Percentiles rank a stretch among this genome's conserved stretches.
phyloP scores from a whole-genome alignment of 345 rosid species.

The Zanthoxylum bungeanum region DNA sequence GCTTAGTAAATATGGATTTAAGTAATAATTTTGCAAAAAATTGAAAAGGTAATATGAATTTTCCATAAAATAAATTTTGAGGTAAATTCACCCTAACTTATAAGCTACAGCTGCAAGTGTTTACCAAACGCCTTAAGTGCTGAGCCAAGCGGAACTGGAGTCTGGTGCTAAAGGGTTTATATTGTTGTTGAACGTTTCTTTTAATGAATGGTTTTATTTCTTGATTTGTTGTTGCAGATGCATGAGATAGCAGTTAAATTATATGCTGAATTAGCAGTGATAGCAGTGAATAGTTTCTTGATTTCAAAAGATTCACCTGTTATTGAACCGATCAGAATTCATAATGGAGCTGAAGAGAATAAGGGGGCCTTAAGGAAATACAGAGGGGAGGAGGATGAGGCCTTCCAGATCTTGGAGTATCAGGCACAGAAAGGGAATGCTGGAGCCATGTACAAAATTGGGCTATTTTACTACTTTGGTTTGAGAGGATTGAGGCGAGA shows the following conservation, averaged over 20 bases:
- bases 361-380: constrained; percentile 88
- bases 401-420: constrained; percentile 91
- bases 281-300: constrained; percentile 85
- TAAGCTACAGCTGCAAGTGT: too few species aligned
- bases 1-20: background rate
- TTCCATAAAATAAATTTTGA: too few species aligned
- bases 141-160: background rate
- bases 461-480: constrained; percentile 89
- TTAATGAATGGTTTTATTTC: too few species aligned
- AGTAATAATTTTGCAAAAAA: too few species aligned
- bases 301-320: constrained; percentile 90
- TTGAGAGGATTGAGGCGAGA: constrained; percentile 95
- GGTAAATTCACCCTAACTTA: too few species aligned
- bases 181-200: too few species aligned
- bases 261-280: constrained; percentile 88
- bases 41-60: too few species aligned
- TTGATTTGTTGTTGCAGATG: constrained; percentile 54
- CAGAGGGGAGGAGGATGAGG: constrained; percentile 97
- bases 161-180: background rate
- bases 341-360: constrained; percentile 93
- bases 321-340: constrained; percentile 86
- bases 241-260: constrained; percentile 71
- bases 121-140: too few species aligned
- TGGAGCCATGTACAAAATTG: constrained; percentile 82
- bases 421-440: constrained; percentile 98